These are phyloP conservation scores for Aeminium ludgeri DNA, from an alignment of 495 filamentous ascomycete genomes.

Conservation along the genomic window DNA sequence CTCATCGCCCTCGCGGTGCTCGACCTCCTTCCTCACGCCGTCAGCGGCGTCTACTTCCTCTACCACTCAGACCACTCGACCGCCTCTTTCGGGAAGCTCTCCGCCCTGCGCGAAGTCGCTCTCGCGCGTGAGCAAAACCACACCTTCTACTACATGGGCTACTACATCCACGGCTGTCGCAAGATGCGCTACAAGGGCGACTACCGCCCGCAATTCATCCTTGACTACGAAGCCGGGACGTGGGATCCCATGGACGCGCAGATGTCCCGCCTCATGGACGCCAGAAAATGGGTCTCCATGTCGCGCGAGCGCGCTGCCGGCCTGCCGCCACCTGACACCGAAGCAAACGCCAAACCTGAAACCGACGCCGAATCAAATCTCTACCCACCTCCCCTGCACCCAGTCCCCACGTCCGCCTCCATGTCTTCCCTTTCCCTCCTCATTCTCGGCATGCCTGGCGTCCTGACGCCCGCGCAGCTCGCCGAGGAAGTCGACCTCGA, in stretches of 20 bases:
- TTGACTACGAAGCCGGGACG: conserved; percentile 56
- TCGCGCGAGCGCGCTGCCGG: conserved; percentile 29
- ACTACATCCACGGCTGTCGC: conserved; percentile 52
- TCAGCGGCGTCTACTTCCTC: conserved; percentile 90
- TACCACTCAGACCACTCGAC: conserved; percentile 68
- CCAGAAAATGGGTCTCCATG: conserved; percentile 50
- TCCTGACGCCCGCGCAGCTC: conserved; percentile 49
- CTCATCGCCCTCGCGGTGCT: conserved; percentile 80
- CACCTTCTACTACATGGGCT: conserved; percentile 61
- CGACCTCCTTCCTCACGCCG: conserved; percentile 68
- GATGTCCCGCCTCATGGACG: conserved; percentile 44
- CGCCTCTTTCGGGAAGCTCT: conserved; percentile 75
- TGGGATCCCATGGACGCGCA: conserved; percentile 65
- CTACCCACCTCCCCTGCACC: conserved; percentile 7
- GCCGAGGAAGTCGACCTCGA: conserved; percentile 42
- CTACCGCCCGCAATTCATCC: conserved; percentile 65
- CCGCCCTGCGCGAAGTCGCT: conserved; percentile 69
- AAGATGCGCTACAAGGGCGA: conserved; percentile 88
- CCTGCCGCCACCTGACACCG: conserved; percentile 7
- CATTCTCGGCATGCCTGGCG: conserved; percentile 56
- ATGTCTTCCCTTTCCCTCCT: conserved; percentile 40
- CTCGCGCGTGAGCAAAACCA: conserved; percentile 62
- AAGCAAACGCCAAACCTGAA: conserved; percentile 13
- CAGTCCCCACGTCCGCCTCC: conserved; percentile 18
- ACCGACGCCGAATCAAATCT: conserved; percentile 11